Evolutionary conservation across 805 yeast species (phyloP).

Genomic region (Candida yuanshanica): DNA sequence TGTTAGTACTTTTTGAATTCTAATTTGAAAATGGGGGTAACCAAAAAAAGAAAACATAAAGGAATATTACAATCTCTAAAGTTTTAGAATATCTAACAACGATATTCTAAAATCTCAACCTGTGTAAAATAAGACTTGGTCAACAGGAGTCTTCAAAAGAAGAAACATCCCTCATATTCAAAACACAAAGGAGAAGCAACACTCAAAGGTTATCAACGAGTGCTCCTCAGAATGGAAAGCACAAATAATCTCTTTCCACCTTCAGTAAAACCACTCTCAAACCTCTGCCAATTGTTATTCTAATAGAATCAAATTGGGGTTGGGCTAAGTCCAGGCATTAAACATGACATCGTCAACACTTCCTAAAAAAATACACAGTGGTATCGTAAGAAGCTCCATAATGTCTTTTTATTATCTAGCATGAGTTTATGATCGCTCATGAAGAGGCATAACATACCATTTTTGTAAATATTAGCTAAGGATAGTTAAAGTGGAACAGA

Average conservation of each 20-base stretch:
- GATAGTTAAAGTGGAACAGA: no score
- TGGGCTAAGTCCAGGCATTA: no score
- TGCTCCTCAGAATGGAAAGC: background rate
- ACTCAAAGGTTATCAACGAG: background rate
- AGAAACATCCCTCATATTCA: background rate
- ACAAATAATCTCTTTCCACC: background rate
- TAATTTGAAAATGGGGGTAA: background rate
- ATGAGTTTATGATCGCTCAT: background rate
- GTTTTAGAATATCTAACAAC: no score
- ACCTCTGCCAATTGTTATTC: background rate
- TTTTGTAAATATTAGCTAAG: background rate
- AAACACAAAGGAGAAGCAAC: background rate
- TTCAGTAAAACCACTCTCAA: background rate
- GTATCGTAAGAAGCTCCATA: background rate
- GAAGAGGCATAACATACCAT: background rate
- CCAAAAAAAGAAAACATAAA: background rate
- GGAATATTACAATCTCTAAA: background rate
- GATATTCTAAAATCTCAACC: background rate
- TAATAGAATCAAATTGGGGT: no score
- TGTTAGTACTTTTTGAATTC: background rate
- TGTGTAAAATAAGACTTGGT: background rate
- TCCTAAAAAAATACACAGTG: background rate
- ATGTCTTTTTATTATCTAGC: background rate
- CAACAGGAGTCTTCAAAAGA: background rate
- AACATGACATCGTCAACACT: constrained; percentile 2